Evolutionary conservation across 257 asterid genomes (phyloP).

Genomic region (Ballota nigra): DNA sequence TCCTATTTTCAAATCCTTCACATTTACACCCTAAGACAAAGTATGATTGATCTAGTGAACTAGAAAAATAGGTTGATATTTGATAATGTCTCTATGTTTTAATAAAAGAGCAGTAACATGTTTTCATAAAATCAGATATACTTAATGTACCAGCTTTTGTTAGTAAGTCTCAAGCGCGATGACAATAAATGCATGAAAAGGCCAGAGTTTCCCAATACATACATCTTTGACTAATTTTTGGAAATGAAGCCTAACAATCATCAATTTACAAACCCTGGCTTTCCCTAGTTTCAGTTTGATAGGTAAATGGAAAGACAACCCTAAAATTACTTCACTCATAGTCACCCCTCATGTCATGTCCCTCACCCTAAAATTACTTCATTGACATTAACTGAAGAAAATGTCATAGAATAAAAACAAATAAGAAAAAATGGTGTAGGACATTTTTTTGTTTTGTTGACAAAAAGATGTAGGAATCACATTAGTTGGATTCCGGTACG

Average conservation of each 20-base stretch:
- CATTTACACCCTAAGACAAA: neutral
- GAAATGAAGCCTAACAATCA: conserved; percentile 3
- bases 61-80: neutral
- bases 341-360: neutral
- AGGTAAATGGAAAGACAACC: too few species aligned
- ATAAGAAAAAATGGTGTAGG: neutral
- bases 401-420: neutral
- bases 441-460: too few species aligned
- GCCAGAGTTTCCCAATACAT: neutral
- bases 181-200: neutral
- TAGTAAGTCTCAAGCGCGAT: neutral
- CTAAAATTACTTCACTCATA: too few species aligned
- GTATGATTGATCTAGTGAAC: neutral
- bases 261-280: too few species aligned
- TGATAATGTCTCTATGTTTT: neutral
- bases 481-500: neutral
- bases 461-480: neutral
- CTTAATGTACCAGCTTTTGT: neutral
- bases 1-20: conserved; percentile 1
- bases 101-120: neutral
- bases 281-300: too few species aligned
- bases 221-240: neutral
- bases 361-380: neutral
- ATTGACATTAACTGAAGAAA: neutral
- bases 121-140: neutral